Conservation (phyloP, 768 basidiomycete genomes). For the Cystofilobasidium macerans region DNA sequence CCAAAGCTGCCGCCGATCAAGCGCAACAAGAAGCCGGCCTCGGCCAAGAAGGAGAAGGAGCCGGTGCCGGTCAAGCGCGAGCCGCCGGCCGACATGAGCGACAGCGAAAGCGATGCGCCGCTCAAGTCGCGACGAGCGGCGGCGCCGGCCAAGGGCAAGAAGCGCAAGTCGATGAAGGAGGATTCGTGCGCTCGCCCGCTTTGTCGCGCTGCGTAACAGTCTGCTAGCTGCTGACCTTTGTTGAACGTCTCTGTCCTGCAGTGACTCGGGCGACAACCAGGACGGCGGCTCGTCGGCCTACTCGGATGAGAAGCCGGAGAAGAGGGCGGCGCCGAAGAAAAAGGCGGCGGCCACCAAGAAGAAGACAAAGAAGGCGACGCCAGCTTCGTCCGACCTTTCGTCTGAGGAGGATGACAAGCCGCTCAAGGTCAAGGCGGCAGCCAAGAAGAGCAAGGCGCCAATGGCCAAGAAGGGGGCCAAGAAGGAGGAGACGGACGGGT, state of each 20-base stretch:
- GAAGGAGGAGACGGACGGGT: slow-evolving; percentile 25
- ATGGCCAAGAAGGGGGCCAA: slow-evolving; percentile 19
- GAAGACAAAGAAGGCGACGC: slow-evolving; percentile 5
- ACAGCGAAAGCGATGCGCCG: slow-evolving; percentile 33
- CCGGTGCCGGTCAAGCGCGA: slow-evolving; percentile 43
- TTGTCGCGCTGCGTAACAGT: slow-evolving; percentile 18
- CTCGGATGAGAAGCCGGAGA: slow-evolving; percentile 31
- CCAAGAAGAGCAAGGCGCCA: neutral
- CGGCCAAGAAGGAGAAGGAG: slow-evolving; percentile 40
- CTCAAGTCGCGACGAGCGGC: slow-evolving; percentile 29
- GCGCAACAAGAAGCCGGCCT: slow-evolving; percentile 20
- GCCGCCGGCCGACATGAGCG: slow-evolving; percentile 29
- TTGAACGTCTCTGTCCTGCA: slow-evolving; percentile 36
- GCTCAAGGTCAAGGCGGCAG: neutral
- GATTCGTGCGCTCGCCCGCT: slow-evolving; percentile 37
- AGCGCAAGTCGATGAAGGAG: slow-evolving; percentile 44
- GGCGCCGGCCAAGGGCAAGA: neutral
- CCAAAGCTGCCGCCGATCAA: slow-evolving; percentile 15
- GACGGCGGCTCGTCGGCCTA: slow-evolving; percentile 36
- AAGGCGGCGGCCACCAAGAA: slow-evolving; percentile 23
- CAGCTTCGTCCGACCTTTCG: neutral
- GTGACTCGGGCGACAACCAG: slow-evolving; percentile 38
- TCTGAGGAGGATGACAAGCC: slow-evolving; percentile 24
- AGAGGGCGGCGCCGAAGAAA: slow-evolving; percentile 40
- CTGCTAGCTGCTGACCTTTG: slow-evolving; percentile 10